phyloP scores from a whole-genome alignment of 805 yeast species.

The Yamadazyma olivae region DNA sequence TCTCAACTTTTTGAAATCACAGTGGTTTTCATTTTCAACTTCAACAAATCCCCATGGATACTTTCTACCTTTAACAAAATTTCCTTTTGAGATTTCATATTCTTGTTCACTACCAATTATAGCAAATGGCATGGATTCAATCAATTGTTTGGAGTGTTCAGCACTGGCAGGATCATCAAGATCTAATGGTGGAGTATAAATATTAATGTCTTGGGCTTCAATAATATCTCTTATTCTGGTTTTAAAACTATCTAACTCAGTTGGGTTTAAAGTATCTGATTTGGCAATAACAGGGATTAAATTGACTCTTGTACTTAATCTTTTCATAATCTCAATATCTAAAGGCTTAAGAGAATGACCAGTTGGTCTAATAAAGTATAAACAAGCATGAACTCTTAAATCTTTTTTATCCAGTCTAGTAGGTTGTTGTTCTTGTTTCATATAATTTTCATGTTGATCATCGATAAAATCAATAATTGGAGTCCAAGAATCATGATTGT shows the following conservation, averaged over 20 bases:
- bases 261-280: conserved; percentile 77
- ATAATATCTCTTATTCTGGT: conserved; percentile 76
- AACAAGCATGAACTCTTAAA: conserved; percentile 84
- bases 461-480: conserved; percentile 86
- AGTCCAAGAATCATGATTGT: conserved; percentile 82
- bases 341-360: conserved; percentile 85
- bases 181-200: conserved; percentile 82
- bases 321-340: conserved; percentile 86
- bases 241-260: conserved; percentile 68
- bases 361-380: conserved; percentile 88
- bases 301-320: conserved; percentile 74
- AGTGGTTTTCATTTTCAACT: conserved; percentile 80
- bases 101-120: conserved; percentile 75
- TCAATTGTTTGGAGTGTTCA: conserved; percentile 76
- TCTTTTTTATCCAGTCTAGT: conserved; percentile 63
- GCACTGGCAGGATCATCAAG: conserved; percentile 70
- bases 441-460: conserved; percentile 82
- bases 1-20: conserved; percentile 82
- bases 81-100: conserved; percentile 61
- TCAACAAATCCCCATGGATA: conserved; percentile 92
- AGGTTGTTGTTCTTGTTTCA: conserved; percentile 96
- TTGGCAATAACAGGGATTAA: conserved; percentile 88
- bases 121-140: conserved; percentile 86
- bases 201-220: conserved; percentile 77
- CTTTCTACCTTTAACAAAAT: conserved; percentile 70